Conservation (phyloP, 108 stramenopile species). For the Seminavis robusta region DNA sequence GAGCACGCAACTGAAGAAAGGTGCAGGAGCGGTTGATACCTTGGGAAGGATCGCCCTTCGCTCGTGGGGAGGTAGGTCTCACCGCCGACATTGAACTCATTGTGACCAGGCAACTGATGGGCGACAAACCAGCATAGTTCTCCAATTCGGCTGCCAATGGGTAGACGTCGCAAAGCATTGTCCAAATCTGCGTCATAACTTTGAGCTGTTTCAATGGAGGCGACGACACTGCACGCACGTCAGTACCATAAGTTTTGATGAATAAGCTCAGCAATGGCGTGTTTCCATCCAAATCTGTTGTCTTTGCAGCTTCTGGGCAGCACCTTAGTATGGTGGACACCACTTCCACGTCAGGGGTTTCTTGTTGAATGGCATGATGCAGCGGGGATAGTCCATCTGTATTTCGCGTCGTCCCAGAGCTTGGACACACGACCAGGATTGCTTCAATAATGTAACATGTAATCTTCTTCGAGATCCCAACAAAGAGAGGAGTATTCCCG, state of each 20-base stretch:
- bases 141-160: slow-evolving; percentile 1
- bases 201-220: too few species aligned
- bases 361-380: background rate
- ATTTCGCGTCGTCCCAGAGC: too few species aligned
- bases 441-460: too few species aligned
- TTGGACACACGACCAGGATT: slow-evolving; percentile 1
- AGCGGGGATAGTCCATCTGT: background rate
- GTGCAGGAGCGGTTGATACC: too few species aligned
- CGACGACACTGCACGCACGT: background rate
- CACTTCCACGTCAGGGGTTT: background rate
- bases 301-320: slow-evolving; percentile 12
- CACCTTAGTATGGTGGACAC: background rate
- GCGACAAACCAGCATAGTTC: background rate
- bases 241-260: background rate
- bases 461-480: too few species aligned
- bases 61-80: background rate
- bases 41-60: background rate
- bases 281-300: slow-evolving; percentile 9
- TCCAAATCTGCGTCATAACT: background rate
- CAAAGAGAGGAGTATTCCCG: too few species aligned
- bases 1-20: too few species aligned
- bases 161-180: background rate
- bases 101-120: background rate
- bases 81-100: background rate
- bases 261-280: slow-evolving; percentile 4